Base-by-base conservation (phyloP, 2,329 filamentous ascomycete species). In the Nemania serpens region DNA sequence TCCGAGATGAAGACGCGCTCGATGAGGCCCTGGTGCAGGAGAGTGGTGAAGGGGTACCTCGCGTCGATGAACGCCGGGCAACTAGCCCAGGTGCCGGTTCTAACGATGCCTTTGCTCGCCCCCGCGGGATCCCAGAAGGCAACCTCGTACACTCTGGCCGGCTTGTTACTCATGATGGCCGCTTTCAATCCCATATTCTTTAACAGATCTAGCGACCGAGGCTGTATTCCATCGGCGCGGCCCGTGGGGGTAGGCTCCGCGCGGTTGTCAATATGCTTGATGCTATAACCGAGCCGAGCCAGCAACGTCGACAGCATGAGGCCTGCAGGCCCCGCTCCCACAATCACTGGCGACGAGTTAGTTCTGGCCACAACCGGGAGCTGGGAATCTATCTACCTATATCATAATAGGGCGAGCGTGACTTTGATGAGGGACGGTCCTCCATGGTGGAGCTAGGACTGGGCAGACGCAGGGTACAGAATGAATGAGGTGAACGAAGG, bases 241-340 rank as follows among this genome's bases (percentile, higher is more conserved):
- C 93, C 93, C 18, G 92, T 96, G 2, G 86, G 73, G 12, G 93
- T 97, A 15, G 93, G 93, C 71, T 94, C 90, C 2, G 91, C 82
- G 61, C 93, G 85, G 77, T 96, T 96, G 78, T 97, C 93, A 72
- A 97, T 92, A 77, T 97, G 92, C 81, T 94, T 96, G 76, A 97
- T 91, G 75, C 87, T 92, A 82, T 97, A 97, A 18, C 93, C 93
- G 91, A 93, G 97, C 79, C 93, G 84, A 62, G 91, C 91, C 63
- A 97, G 84, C 73, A 91, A 94, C 33, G 93, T 93, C 9, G 92
- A 95, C 22, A 97, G 84, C 78, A 96, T 88, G 59, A 97, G 84
- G 57, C 93, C 93, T 42, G 93, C 92, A 3, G 93, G 93, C 15
- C 93, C 93, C 58, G 93, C 93, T 66, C 93, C 93, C 57, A 97